Evolutionary conservation across 1,284 basidiomycete species (phyloP).

Genomic region (Irpex sp.): DNA sequence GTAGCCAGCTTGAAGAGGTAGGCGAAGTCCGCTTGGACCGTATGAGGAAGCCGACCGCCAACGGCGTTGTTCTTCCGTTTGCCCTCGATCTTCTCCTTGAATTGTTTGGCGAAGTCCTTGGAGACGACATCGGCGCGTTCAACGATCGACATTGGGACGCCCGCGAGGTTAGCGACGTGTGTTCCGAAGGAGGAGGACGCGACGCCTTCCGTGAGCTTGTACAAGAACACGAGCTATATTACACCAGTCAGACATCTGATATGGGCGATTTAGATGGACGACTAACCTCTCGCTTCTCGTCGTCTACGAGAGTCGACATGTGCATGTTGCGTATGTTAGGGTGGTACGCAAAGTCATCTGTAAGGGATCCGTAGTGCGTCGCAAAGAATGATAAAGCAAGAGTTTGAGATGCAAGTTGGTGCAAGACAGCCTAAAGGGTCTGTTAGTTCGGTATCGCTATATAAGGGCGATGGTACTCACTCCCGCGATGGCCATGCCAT

Average conservation of each 20-base stretch:
- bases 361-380: conserved; percentile 85
- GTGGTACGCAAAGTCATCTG: conserved; percentile 86
- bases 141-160: conserved; percentile 79
- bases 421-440: conserved; percentile 72
- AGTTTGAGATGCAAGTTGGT: conserved; percentile 88
- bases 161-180: conserved; percentile 85
- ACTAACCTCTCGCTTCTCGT: conserved; percentile 80
- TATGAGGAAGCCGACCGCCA: conserved; percentile 62
- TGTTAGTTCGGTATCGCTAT: background rate
- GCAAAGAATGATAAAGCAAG: conserved; percentile 84
- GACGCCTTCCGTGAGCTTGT: conserved; percentile 87
- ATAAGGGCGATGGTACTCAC: conserved; percentile 35
- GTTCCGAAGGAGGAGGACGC: conserved; percentile 93
- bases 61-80: conserved; percentile 51
- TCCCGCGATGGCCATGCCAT: conserved; percentile 94
- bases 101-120: conserved; percentile 82
- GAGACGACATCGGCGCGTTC: conserved; percentile 86
- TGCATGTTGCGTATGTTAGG: conserved; percentile 92
- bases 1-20: conserved; percentile 64
- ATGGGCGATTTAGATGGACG: background rate
- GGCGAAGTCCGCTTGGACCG: conserved; percentile 84
- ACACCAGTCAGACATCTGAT: conserved; percentile 31
- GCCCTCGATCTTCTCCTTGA: conserved; percentile 71
- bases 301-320: conserved; percentile 91
- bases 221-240: conserved; percentile 74